A percentile compares a stretch with the other conserved stretches of the same genome.
Conservation (phyloP, 257 asterid genomes). For the Solanum chaucha region DNA sequence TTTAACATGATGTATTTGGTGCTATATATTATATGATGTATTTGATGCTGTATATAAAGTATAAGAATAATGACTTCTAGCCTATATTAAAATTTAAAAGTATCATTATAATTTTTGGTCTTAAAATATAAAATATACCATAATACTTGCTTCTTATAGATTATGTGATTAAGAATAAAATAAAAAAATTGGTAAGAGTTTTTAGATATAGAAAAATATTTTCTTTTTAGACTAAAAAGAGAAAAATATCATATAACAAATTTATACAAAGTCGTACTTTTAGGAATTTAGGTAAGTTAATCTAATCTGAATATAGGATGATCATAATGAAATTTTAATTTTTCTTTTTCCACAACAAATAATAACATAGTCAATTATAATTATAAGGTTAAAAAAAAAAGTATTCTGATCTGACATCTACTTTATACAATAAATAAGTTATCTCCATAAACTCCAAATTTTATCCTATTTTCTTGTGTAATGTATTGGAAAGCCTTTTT, state of each 20-base stretch:
- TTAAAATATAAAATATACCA: too few relatives aligned
- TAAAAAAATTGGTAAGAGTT: not conserved
- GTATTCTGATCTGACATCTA: not conserved
- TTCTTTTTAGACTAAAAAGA: not conserved
- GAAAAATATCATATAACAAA: not conserved
- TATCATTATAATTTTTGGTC: too few relatives aligned
- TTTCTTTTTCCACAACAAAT: not conserved
- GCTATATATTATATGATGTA: too few relatives aligned
- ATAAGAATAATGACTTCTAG: not conserved
- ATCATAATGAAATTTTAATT: constrained; percentile 30
- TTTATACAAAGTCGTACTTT: not conserved
- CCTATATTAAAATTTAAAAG: not conserved
- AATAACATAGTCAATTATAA: not conserved
- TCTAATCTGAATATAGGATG: constrained; percentile 23
- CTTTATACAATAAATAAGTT: too few relatives aligned
- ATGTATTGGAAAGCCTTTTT: not conserved
- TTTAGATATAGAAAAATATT: not conserved
- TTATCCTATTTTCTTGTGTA: not conserved
- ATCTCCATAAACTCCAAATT: too few relatives aligned
- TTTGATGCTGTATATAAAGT: not conserved
- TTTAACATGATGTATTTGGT: too few relatives aligned
- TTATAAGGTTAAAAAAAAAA: too few relatives aligned
- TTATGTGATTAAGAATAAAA: not conserved
- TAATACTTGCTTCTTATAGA: not conserved
- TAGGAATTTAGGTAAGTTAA: not conserved